Evolutionary conservation across 208 protist genomes (phyloP).

Genomic region (Crithidia fasciculata): DNA sequence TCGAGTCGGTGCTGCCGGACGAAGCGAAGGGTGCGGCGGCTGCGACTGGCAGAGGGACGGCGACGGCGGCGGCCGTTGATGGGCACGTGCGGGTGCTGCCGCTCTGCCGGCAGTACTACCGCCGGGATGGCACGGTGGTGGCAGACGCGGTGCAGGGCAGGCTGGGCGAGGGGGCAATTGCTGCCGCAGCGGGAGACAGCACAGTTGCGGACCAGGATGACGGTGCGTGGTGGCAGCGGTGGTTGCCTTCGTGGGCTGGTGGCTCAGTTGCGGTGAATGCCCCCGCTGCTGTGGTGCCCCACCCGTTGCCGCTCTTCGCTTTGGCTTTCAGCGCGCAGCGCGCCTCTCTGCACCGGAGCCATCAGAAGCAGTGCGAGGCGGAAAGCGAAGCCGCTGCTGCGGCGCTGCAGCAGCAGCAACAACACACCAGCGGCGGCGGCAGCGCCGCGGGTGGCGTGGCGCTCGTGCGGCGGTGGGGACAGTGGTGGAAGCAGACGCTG

Average conservation of each 20-base stretch:
- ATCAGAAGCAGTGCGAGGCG: constrained; percentile 17
- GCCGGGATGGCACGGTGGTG: constrained; percentile 20
- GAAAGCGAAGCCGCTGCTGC: constrained; percentile 11
- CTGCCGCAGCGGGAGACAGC: too few species aligned
- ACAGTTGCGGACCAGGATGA: neutral
- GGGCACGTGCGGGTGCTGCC: constrained; percentile 43
- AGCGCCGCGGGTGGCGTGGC: neutral
- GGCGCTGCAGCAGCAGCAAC: neutral
- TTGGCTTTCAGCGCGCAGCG: constrained; percentile 25
- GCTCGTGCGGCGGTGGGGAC: neutral
- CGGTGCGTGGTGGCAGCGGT: constrained; percentile 3
- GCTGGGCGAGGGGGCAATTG: too few species aligned
- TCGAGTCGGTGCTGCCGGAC: constrained; percentile 25
- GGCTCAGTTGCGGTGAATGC: neutral
- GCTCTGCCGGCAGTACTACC: constrained; percentile 48
- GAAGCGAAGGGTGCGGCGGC: constrained; percentile 17
- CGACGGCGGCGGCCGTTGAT: neutral
- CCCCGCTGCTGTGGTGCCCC: neutral
- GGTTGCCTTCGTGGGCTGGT: neutral
- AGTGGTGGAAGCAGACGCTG: constrained; percentile 19
- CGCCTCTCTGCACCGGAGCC: constrained; percentile 24
- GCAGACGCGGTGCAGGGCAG: constrained; percentile 2
- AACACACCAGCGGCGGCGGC: neutral
- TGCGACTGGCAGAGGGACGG: neutral
- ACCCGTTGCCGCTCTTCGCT: constrained; percentile 26